Conservation (phyloP, 768 basidiomycete species). For the Amanita rubescens region DNA sequence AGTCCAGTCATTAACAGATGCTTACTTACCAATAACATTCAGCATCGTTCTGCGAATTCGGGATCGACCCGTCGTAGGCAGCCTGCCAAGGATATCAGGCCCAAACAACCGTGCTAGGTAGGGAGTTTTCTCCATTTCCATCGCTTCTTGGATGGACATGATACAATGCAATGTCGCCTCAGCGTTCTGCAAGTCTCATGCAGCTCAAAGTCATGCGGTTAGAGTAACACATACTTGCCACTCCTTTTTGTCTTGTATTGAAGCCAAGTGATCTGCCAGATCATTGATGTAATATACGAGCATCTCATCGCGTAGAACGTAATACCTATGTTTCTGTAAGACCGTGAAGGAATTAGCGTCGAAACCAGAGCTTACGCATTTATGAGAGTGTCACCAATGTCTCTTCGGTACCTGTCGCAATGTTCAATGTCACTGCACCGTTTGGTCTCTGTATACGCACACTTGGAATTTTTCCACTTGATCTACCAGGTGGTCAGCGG, state of each 20-base stretch:
- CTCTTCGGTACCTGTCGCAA: conserved; percentile 61
- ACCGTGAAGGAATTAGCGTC: neutral
- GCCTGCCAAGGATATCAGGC: conserved; percentile 56
- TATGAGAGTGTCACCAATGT: conserved; percentile 81
- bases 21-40: conserved; percentile 57
- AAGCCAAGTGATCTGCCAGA: conserved; percentile 45
- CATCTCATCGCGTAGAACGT: conserved; percentile 82
- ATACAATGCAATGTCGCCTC: conserved; percentile 86
- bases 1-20: neutral
- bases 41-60: conserved; percentile 71
- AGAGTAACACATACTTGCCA: conserved; percentile 59
- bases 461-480: conserved; percentile 74
- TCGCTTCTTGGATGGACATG: conserved; percentile 81
- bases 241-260: conserved; percentile 34
- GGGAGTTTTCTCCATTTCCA: conserved; percentile 45
- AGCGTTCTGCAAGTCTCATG: conserved; percentile 47
- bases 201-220: neutral
- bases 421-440: neutral
- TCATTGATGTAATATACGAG: conserved; percentile 62
- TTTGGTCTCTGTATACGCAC: conserved; percentile 32
- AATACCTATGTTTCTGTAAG: conserved; percentile 47
- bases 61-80: conserved; percentile 58
- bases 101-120: conserved; percentile 63
- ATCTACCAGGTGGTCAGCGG: conserved; percentile 36
- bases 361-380: conserved; percentile 57